Evolutionary conservation across 345 rosid genomes (phyloP), one percentile per base, ranked within the genome.

Genomic region (Mercurialis annua): DNA sequence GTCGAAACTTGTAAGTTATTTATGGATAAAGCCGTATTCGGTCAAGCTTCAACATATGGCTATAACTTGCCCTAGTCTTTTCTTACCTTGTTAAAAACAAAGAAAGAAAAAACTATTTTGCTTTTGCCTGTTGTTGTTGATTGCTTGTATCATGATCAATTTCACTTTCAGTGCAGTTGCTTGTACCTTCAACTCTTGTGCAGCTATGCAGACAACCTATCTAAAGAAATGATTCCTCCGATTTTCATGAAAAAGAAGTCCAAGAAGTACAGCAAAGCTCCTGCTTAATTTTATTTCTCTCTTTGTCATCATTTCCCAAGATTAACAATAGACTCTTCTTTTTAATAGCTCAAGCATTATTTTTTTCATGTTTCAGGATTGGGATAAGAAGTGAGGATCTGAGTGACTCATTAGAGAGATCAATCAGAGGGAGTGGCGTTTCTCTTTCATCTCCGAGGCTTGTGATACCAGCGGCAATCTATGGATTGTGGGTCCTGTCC

Each of bases 371-470:
- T 68, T 54, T 70, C 78, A 94, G 97, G 71, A 87, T 90, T 49
- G 99, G 97, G 59, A 84, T 87, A 53, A 81, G 96, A 81, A 89
- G 91, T 23, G 87, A 90, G 81, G 96, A 94, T 64, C 81, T 94
- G 65, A 69, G 80, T 53, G 77, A 86, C 70, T 77, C 75, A 26
- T 20, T 89, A 0, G 94, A 89, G 88, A 94, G 65, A 75, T 51
- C 86, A 36, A 73, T 85, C 31, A 85, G 73, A 78, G 97, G 98
- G 4, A 87, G 89, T 3, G 70, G 87, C 38, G 64, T 90, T 59
- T 92, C 95, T 60, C 96, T 94, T 68, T 89, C 99, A 34, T 94
- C 97, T 70, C 92, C 97, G 3, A 85, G 97, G 69, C 85, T 90
- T 57, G 92, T 87, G 76, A 82, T 94, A 61, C 97, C 96, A 0